phyloP scores from a whole-genome alignment of 345 rosid genomes.

The Salix koriyanagi region DNA sequence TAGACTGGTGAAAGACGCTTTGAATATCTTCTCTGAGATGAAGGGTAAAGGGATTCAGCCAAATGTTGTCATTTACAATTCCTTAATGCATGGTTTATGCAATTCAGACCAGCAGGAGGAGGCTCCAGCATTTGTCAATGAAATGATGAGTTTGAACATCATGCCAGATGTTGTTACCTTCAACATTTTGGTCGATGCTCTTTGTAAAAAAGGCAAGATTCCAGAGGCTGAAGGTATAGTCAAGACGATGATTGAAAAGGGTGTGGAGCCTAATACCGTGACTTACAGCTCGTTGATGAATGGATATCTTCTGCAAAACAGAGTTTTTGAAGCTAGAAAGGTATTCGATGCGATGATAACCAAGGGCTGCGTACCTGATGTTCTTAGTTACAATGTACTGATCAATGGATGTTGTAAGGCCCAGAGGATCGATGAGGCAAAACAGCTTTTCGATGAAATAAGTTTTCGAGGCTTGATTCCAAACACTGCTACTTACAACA shows the following conservation, averaged over 20 bases:
- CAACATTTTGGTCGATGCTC: neutral
- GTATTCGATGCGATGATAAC: neutral
- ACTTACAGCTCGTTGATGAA: neutral
- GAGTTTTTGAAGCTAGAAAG: neutral
- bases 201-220: conserved; percentile 9
- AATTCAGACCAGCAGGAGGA: neutral
- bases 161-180: conserved; percentile 2
- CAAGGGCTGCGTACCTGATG: too few species aligned
- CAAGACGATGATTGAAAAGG: conserved; percentile 1
- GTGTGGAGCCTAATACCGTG: neutral
- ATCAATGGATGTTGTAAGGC: too few species aligned
- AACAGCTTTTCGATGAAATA: too few species aligned
- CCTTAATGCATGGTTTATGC: too few species aligned
- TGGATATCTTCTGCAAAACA: neutral
- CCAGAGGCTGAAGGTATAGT: conserved; percentile 3
- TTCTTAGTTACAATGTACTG: too few species aligned
- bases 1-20: neutral
- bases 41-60: neutral
- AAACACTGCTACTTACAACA: neutral
- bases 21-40: neutral
- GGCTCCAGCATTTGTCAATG: neutral
- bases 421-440: too few species aligned
- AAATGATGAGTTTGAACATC: neutral
- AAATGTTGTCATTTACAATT: conserved; percentile 3
- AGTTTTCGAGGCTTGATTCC: neutral